Evolutionary conservation across 2,329 filamentous ascomycete species (phyloP), one percentile per base, ranked within the genome.

Genomic region (Penicillium sp.): DNA sequence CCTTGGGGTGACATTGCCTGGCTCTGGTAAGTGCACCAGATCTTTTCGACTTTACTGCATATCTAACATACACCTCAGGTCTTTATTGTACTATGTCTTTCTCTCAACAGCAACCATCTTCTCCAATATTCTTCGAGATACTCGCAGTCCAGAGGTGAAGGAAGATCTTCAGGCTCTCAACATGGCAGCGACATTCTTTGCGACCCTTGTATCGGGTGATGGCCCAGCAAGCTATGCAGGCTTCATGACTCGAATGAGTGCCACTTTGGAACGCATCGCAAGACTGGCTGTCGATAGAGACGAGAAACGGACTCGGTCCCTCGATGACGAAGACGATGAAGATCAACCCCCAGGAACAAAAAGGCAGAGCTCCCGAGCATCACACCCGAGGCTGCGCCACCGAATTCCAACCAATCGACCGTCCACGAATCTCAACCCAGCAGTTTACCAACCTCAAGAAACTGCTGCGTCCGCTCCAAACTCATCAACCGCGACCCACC

Each of bases 71-170:
- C 27, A 29, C 13, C 21, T 5, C 41, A 85, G 83, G 91, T 84
- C 96, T 67, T 88, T 96, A 58, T 79, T 97, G 21, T 97, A 98
- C 76, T 98, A 96, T 75, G 91, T 95, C 0, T 93, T 98, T 11
- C 92, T 93, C 0, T 90, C 95, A 0, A 84, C 96, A 5, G 91
- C 97, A 55, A 96, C 93, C 0, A 79, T 98, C 1, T 98, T 98
- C 68, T 91, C 91, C 56, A 96, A 96, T 66, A 95, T 97, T 48
- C 75, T 98, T 1, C 93, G 97, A 68, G 96, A 97, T 64, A 91
- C 91, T 0, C 84, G 93, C 55, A 90, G 96, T 67, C 84, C 89
- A 1, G 84, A 90, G 31, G 91, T 91, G 21, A 86, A 89, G 60
- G 90, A 91, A 3, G 93, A 98, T 72, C 85, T 93, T 7, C 87